A percentile compares a stretch with the other conserved stretches of the same genome.
phyloP scores from a whole-genome alignment of 2,329 filamentous ascomycete genomes.

The Pseudocercospora fijiensis region DNA sequence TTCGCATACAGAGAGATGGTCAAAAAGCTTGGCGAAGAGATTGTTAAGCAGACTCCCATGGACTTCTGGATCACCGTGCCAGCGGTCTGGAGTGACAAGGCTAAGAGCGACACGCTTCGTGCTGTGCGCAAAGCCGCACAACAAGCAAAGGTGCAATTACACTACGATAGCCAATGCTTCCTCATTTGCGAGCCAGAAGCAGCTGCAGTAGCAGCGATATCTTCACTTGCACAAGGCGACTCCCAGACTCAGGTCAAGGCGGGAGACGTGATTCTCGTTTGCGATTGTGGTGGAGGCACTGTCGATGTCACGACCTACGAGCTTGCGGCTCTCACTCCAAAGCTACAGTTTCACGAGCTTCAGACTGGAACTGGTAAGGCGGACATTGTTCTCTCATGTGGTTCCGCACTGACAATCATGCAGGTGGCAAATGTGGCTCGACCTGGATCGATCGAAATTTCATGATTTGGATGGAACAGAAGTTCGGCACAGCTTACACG shows the following conservation, averaged over 20 bases:
- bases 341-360: conserved; percentile 15
- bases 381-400: no score
- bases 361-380: conserved; percentile 10
- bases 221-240: neutral
- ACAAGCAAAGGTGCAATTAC: conserved; percentile 62
- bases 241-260: conserved; percentile 11
- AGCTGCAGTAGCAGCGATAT: conserved; percentile 56
- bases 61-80: conserved; percentile 77
- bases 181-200: conserved; percentile 78
- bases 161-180: conserved; percentile 11
- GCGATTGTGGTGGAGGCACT: conserved; percentile 23
- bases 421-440: conserved; percentile 22
- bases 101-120: conserved; percentile 72
- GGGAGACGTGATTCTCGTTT: conserved; percentile 16
- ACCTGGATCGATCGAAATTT: conserved; percentile 21
- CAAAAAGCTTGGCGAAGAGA: conserved; percentile 5
- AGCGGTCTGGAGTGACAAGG: conserved; percentile 76
- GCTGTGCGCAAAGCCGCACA: conserved; percentile 73
- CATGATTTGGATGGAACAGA: conserved; percentile 19
- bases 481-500: conserved; percentile 13
- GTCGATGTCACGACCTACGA: conserved; percentile 21
- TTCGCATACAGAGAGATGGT: conserved; percentile 6
- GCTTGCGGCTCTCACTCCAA: conserved; percentile 4
- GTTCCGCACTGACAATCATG: neutral
- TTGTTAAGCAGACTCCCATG: conserved; percentile 58